A percentile compares a stretch with the other conserved stretches of the same genome.
These are phyloP conservation scores for Lactifluus volemus DNA, from an alignment of 768 basidiomycete species.

Conservation along the genomic window DNA sequence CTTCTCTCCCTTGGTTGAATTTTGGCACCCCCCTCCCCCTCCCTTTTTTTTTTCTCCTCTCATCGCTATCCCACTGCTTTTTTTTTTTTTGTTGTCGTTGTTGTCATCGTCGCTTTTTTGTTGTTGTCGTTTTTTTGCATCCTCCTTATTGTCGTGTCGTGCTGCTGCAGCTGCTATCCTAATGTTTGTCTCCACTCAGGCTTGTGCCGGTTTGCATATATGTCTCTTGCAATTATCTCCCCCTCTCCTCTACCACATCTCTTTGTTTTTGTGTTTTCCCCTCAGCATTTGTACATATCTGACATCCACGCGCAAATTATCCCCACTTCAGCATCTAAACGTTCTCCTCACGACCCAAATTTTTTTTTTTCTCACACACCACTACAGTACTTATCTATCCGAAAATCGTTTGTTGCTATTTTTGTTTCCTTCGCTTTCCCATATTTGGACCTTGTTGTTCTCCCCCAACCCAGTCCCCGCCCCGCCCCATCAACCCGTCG, in stretches of 20 bases:
- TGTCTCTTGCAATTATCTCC: neutral
- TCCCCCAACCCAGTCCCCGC: neutral
- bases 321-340: neutral
- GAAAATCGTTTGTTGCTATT: neutral
- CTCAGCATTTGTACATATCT: neutral
- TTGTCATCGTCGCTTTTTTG: too few species aligned
- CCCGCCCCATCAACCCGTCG: neutral
- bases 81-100: too few species aligned
- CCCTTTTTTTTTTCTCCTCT: too few species aligned
- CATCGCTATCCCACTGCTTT: too few species aligned
- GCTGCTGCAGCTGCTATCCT: too few species aligned
- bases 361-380: neutral
- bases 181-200: neutral
- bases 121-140: too few species aligned
- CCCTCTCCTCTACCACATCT: neutral
- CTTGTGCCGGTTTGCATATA: neutral
- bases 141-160: neutral
- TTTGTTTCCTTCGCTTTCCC: neutral
- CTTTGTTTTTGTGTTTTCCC: neutral
- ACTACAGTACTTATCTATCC: too few species aligned
- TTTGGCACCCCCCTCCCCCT: too few species aligned
- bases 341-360: too few species aligned
- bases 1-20: too few species aligned
- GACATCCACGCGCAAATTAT: neutral
- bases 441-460: slow-evolving; percentile 1